Evolutionary conservation across 495 filamentous ascomycete genomes (phyloP).

Genomic region (Neurospora sp.): DNA sequence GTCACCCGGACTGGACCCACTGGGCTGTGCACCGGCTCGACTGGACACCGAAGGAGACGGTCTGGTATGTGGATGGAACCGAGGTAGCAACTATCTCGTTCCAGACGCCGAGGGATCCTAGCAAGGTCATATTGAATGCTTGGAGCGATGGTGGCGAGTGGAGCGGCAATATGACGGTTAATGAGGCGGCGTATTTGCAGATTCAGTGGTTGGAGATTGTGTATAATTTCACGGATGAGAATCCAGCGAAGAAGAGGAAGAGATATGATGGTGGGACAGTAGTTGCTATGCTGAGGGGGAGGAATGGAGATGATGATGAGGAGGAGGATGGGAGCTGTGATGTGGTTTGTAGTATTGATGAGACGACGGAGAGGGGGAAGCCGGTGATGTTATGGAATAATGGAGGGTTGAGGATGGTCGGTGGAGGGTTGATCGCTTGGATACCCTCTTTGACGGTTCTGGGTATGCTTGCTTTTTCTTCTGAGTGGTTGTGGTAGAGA

Average conservation of each 20-base stretch:
- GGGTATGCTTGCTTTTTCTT: constrained; percentile 2
- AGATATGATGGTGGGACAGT: no score
- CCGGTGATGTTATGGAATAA: constrained; percentile 36
- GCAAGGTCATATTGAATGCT: constrained; percentile 56
- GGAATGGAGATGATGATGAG: constrained; percentile 15
- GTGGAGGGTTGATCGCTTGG: constrained; percentile 1
- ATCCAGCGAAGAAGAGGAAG: neutral
- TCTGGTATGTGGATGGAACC: constrained; percentile 56
- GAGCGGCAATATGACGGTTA: constrained; percentile 59
- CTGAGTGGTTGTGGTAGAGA: neutral
- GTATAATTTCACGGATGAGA: constrained; percentile 44
- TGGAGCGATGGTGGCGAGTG: constrained; percentile 69
- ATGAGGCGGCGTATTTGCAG: constrained; percentile 51
- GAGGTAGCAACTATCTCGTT: constrained; percentile 50
- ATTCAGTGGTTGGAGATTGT: constrained; percentile 67
- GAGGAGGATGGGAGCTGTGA: constrained; percentile 19
- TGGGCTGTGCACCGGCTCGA: constrained; percentile 69
- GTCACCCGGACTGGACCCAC: constrained; percentile 42
- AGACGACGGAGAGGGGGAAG: constrained; percentile 28
- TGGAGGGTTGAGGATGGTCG: constrained; percentile 11
- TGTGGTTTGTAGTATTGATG: constrained; percentile 42
- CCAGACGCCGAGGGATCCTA: constrained; percentile 48
- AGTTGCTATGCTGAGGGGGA: neutral
- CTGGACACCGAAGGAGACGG: constrained; percentile 51
- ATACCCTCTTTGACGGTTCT: neutral